These are phyloP conservation scores for Geotrichum phurueaensis DNA, from an alignment of 1,139 yeast species.

Conservation along the genomic window DNA sequence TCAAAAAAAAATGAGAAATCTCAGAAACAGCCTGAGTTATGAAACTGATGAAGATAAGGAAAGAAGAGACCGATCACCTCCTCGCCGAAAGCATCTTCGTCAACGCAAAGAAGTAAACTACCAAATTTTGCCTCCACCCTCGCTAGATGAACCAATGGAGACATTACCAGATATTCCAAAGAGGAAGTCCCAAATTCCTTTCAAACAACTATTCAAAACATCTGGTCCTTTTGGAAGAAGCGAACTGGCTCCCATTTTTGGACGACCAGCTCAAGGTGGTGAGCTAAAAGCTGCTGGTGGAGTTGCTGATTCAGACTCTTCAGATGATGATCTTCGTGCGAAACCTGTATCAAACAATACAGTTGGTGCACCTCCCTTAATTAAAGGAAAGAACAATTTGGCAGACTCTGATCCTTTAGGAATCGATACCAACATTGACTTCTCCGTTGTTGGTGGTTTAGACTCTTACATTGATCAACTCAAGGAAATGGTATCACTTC, in stretches of 20 bases:
- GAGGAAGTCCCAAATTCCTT: slow-evolving; percentile 25
- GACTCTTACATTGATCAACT: slow-evolving; percentile 85
- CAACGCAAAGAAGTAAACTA: slow-evolving; percentile 77
- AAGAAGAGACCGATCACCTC: slow-evolving; percentile 42
- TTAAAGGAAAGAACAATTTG: slow-evolving; percentile 51
- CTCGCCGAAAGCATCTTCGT: slow-evolving; percentile 57
- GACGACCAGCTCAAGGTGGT: slow-evolving; percentile 52
- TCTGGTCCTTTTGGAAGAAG: slow-evolving; percentile 37
- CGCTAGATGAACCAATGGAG: slow-evolving; percentile 39
- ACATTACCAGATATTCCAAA: slow-evolving; percentile 26
- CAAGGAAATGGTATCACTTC: slow-evolving; percentile 95
- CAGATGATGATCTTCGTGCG: slow-evolving; percentile 47
- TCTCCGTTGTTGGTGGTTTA: slow-evolving; percentile 86
- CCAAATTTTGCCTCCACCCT: slow-evolving; percentile 78
- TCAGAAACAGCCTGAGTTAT: not conserved
- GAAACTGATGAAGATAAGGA: slow-evolving; percentile 2
- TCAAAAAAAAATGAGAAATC: not conserved
- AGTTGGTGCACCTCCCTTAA: slow-evolving; percentile 39
- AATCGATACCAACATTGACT: slow-evolving; percentile 87
- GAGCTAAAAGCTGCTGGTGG: slow-evolving; percentile 47
- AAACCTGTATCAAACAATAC: slow-evolving; percentile 26
- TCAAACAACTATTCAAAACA: slow-evolving; percentile 29
- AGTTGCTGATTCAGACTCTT: slow-evolving; percentile 56
- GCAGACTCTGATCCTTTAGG: slow-evolving; percentile 97
- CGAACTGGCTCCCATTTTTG: slow-evolving; percentile 98